Evolutionary conservation across 192 early-diverging fungal genomes (phyloP).

Genomic region (Entophlyctis helioformis): DNA sequence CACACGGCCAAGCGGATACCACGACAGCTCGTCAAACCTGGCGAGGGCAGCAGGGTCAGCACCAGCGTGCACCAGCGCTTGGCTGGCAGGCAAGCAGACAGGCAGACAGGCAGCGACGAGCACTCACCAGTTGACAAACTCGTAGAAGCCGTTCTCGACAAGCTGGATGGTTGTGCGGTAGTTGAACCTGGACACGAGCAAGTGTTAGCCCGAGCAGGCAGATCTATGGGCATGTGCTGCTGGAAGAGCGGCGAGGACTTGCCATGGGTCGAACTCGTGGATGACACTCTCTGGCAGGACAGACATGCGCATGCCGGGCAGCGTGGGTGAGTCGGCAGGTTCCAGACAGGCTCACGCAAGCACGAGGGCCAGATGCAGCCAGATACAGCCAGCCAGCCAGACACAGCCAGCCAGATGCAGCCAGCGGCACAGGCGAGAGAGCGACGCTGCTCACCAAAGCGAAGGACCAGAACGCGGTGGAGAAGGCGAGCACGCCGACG

Average conservation of each 20-base stretch:
- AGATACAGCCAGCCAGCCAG: no score
- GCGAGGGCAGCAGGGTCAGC: no score
- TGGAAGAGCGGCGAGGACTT: neutral
- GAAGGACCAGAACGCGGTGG: constrained; percentile 87
- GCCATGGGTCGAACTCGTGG: constrained; percentile 99
- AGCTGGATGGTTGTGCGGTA: constrained; percentile 90
- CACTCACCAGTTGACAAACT: constrained; percentile 95
- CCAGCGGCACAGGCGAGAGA: no score
- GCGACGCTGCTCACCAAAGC: constrained; percentile 66
- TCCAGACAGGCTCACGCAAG: no score
- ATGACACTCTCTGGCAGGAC: constrained; percentile 77
- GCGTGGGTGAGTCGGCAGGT: no score
- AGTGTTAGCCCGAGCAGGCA: neutral
- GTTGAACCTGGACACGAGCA: constrained; percentile 52
- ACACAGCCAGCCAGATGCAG: no score
- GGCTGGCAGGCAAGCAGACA: no score
- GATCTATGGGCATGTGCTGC: constrained; percentile 1
- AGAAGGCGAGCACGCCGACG: constrained; percentile 76
- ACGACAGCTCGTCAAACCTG: constrained; percentile 88
- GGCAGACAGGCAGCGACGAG: no score
- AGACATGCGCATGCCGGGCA: neutral
- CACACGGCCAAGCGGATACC: constrained; percentile 97
- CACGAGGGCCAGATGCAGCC: no score
- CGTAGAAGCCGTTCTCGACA: constrained; percentile 87
- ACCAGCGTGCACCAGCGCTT: no score